Evolutionary conservation across 805 yeast genomes (phyloP), one percentile per base, ranked within the genome.

Genomic region (Monosporozyma aerobia): DNA sequence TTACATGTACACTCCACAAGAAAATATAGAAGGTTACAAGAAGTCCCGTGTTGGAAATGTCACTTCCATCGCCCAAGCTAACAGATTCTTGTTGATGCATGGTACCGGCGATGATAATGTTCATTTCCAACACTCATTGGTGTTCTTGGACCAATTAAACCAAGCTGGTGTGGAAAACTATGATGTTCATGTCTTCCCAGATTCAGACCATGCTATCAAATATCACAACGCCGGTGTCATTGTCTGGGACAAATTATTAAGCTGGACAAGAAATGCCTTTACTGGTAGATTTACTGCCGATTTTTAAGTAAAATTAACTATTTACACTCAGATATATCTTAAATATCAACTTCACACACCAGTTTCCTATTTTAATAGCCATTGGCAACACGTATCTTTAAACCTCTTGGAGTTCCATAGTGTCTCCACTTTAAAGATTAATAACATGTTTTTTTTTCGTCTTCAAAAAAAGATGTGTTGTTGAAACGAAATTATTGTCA

Each of bases 51-150:
- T 92, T 33, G 71, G 73, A 50, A 72, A 85, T 49, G 78, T 78
- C 25, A 75, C 77, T 1, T 76, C 75, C 10, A 77, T 94, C 57
- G 80, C 75, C 14, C 63, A 73, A 47, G 77, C 76, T 9, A 76
- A 76, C 47, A 75, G 98, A 62, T 89, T 94, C 63, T 69, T 94
- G 55, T 65, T 94, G 39, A 88, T 92, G 88, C 99, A 92, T 64
- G 99, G 99, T 1, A 83, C 97, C 0, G 96, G 97, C 4, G 99
- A 94, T 70, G 99, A 94, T 69, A 94, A 94, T 61, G 99, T 94
- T 47, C 98, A 94, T 70, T 80, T 90, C 69, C 99, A 94, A 67
- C 88, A 94, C 71, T 79, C 92, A 45, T 74, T 89, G 54, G 81
- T 83, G 65, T 72, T 94, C 40, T 64, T 94, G 47, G 98, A 94